phyloP scores from a whole-genome alignment of 306 rosid species.

The Hippophae tibetana region DNA sequence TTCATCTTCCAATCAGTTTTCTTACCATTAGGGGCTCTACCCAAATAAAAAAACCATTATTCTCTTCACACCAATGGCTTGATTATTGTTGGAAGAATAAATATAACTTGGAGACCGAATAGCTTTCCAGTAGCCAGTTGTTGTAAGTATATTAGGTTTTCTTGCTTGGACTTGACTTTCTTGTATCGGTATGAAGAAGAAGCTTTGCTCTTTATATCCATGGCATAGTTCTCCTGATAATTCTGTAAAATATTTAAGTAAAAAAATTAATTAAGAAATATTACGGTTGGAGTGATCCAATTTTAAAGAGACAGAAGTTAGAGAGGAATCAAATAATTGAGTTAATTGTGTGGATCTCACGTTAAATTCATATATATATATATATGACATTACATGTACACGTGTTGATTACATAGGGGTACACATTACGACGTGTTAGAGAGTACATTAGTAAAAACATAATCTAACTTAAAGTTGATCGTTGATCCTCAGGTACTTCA shows the following conservation, averaged over 20 bases:
- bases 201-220: slow-evolving; percentile 68
- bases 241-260: slow-evolving; percentile 19
- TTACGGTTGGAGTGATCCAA: too few relatives aligned
- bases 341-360: too few relatives aligned
- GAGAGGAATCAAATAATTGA: too few relatives aligned
- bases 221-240: slow-evolving; percentile 51
- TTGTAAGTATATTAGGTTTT: slow-evolving; percentile 65
- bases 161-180: slow-evolving; percentile 86
- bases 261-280: too few relatives aligned
- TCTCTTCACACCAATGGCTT: slow-evolving; percentile 53
- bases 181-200: slow-evolving; percentile 73
- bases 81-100: slow-evolving; percentile 40
- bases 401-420: too few relatives aligned
- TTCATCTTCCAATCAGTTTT: slow-evolving; percentile 97
- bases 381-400: too few relatives aligned
- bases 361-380: too few relatives aligned
- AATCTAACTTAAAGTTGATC: too few relatives aligned
- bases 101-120: slow-evolving; percentile 74
- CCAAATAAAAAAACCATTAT: slow-evolving; percentile 77
- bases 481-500: too few relatives aligned
- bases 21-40: slow-evolving; percentile 65
- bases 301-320: too few relatives aligned
- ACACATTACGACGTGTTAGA: too few relatives aligned
- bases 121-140: slow-evolving; percentile 77
- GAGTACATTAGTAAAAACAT: too few relatives aligned